These are phyloP conservation scores for Amanita pseudoporphyria DNA, from an alignment of 768 basidiomycete species.

Conservation along the genomic window DNA sequence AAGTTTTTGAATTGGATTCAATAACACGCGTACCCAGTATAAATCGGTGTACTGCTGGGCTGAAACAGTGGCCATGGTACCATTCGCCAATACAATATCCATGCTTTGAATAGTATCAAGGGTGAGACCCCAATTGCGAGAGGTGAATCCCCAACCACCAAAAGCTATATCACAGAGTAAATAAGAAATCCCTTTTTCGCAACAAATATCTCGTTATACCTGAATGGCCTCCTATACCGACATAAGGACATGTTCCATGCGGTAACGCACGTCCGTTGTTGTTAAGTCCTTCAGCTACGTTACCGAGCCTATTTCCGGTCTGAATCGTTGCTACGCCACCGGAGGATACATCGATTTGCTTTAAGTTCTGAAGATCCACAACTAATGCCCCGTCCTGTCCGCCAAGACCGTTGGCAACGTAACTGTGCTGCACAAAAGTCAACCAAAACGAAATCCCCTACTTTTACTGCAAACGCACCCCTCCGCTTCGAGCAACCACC, in stretches of 20 bases:
- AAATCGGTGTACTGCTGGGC: slow-evolving; percentile 31
- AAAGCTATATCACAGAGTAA: slow-evolving; percentile 16
- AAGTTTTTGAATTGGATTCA: not conserved
- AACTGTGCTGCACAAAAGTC: slow-evolving; percentile 24
- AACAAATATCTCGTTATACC: slow-evolving; percentile 14
- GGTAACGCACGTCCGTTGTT: slow-evolving; percentile 23
- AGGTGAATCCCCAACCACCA: slow-evolving; percentile 41
- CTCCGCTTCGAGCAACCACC: slow-evolving; percentile 31
- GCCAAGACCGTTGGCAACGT: slow-evolving; percentile 33
- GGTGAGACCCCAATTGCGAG: slow-evolving; percentile 40
- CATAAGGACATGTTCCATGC: too few species aligned
- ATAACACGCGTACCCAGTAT: slow-evolving; percentile 33
- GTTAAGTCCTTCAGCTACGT: slow-evolving; percentile 27
- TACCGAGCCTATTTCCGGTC: too few species aligned
- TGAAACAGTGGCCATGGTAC: slow-evolving; percentile 30
- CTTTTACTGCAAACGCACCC: slow-evolving; percentile 22
- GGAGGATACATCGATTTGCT: slow-evolving; percentile 18
- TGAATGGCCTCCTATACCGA: slow-evolving; percentile 38
- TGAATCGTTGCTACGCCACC: slow-evolving; percentile 25
- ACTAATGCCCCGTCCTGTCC: slow-evolving; percentile 31
- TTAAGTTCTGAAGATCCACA: slow-evolving; percentile 30
- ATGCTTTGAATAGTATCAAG: slow-evolving; percentile 35
- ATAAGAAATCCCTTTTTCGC: not conserved
- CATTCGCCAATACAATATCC: slow-evolving; percentile 37
- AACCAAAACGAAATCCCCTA: not conserved